A percentile compares a stretch with the other conserved stretches of the same genome.
phyloP scores from a whole-genome alignment of 805 yeast species.

The Zygoascus bituminiphila region DNA sequence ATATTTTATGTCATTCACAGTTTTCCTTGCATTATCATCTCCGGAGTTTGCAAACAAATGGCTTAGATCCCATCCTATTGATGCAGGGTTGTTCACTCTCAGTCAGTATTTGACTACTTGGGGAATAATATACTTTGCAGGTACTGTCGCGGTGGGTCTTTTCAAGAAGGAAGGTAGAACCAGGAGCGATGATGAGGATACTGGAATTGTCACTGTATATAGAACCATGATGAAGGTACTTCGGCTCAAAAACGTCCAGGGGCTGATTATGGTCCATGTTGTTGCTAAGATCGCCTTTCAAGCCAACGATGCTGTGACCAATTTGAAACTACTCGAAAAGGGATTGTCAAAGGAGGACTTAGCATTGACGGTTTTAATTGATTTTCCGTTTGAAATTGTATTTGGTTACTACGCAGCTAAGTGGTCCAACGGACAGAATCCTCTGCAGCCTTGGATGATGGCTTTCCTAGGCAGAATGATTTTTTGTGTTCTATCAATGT shows the following conservation, averaged over 20 bases:
- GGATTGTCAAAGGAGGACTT: constrained; percentile 91
- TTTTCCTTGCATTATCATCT: constrained; percentile 82
- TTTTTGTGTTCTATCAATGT: constrained; percentile 70
- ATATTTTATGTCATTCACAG: constrained; percentile 83
- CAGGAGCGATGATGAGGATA: constrained; percentile 21
- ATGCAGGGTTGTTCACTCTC: constrained; percentile 59
- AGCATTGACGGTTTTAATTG: constrained; percentile 85
- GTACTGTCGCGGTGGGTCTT: constrained; percentile 52
- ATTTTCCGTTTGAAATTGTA: constrained; percentile 90
- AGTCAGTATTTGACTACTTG: constrained; percentile 71
- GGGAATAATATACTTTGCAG: constrained; percentile 62
- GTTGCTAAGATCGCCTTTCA: constrained; percentile 87
- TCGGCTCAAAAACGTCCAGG: constrained; percentile 54
- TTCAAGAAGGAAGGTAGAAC: constrained; percentile 68
- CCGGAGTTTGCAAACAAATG: constrained; percentile 89
- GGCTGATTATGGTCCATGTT: constrained; percentile 65
- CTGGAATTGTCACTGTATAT: constrained; percentile 29
- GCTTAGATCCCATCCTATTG: constrained; percentile 51
- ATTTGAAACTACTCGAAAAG: constrained; percentile 78
- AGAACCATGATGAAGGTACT: constrained; percentile 34
- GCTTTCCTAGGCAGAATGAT: constrained; percentile 76
- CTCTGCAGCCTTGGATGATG: constrained; percentile 81
- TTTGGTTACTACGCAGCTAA: constrained; percentile 95
- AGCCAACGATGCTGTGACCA: constrained; percentile 93
- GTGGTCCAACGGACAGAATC: constrained; percentile 68